Evolutionary conservation across 1,284 basidiomycete species (phyloP).

Genomic region (Chiua sp.): DNA sequence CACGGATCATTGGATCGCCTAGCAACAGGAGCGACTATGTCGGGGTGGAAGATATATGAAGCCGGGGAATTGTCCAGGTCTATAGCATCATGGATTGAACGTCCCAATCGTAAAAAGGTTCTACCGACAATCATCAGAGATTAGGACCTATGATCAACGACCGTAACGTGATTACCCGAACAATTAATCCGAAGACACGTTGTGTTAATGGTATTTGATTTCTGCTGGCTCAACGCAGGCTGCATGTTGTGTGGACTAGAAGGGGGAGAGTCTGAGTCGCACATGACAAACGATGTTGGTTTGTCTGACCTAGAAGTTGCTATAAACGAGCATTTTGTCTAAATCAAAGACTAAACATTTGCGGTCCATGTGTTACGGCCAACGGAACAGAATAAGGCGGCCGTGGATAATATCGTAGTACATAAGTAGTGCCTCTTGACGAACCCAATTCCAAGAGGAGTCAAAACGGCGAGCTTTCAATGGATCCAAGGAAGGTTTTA

Average conservation of each 20-base stretch:
- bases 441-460: slow-evolving; percentile 99
- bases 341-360: slow-evolving; percentile 96
- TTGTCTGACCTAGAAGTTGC: slow-evolving; percentile 82
- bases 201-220: slow-evolving; percentile 98
- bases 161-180: slow-evolving; percentile 99
- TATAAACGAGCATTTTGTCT: slow-evolving; percentile 95
- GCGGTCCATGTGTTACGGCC: slow-evolving; percentile 77
- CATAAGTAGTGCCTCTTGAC: slow-evolving; percentile 94
- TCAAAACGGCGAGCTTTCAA: slow-evolving; percentile 98
- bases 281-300: background rate
- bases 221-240: slow-evolving; percentile 99
- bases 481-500: slow-evolving; percentile 92
- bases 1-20: slow-evolving; percentile 99
- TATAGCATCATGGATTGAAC: slow-evolving; percentile 92
- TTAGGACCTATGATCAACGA: slow-evolving; percentile 6
- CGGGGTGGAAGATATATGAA: slow-evolving; percentile 99
- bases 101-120: slow-evolving; percentile 96
- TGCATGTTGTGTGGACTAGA: slow-evolving; percentile 90
- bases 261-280: slow-evolving; percentile 14
- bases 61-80: slow-evolving; percentile 99
- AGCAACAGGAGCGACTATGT: slow-evolving; percentile 98
- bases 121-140: slow-evolving; percentile 46
- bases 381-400: no score
- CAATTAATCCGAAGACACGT: slow-evolving; percentile 95
- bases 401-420: slow-evolving; percentile 99